These are phyloP conservation scores for Penicillium sp. DNA, from an alignment of 2,329 filamentous ascomycete species.

Conservation along the genomic window DNA sequence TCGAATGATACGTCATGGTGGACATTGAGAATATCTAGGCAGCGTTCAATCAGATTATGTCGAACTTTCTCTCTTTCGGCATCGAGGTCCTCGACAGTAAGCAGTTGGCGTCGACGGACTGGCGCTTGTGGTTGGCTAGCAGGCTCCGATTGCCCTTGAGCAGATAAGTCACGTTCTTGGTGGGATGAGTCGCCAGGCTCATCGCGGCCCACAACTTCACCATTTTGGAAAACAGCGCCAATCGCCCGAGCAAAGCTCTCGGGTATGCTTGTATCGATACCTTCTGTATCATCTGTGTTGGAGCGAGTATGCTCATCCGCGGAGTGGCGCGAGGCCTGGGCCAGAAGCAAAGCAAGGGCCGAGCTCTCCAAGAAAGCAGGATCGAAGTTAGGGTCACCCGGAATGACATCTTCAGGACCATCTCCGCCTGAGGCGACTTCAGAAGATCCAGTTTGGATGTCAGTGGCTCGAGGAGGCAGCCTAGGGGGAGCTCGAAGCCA, in stretches of 20 bases:
- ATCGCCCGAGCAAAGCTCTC: constrained; percentile 45
- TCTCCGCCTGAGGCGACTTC: constrained; percentile 31
- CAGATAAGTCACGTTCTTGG: constrained; percentile 17
- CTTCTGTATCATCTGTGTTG: constrained; percentile 22
- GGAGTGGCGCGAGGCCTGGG: constrained; percentile 28
- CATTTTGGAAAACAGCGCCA: constrained; percentile 41
- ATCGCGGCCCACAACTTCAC: constrained; percentile 25
- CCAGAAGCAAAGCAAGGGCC: constrained; percentile 36
- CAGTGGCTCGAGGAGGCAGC: constrained; percentile 66
- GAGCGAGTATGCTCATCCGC: constrained; percentile 24
- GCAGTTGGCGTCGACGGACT: constrained; percentile 31
- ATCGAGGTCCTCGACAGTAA: constrained; percentile 76
- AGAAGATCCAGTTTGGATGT: constrained; percentile 43
- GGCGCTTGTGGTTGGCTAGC: constrained; percentile 18
- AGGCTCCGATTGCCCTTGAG: constrained; percentile 21
- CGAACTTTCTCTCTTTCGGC: constrained; percentile 71
- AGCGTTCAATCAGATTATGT: constrained; percentile 80
- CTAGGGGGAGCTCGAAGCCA: constrained; percentile 60
- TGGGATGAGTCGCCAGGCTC: constrained; percentile 25
- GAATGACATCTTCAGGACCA: constrained; percentile 27
- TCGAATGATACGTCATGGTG: constrained; percentile 90
- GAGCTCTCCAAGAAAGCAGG: constrained; percentile 29
- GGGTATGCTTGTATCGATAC: constrained; percentile 30
- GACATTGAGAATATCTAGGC: constrained; percentile 82
- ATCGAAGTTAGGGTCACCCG: constrained; percentile 29